A percentile compares a stretch with the other conserved stretches of the same genome.
Evolutionary conservation across 768 basidiomycete species (phyloP).

Genomic region (Mycena sanguinolenta): DNA sequence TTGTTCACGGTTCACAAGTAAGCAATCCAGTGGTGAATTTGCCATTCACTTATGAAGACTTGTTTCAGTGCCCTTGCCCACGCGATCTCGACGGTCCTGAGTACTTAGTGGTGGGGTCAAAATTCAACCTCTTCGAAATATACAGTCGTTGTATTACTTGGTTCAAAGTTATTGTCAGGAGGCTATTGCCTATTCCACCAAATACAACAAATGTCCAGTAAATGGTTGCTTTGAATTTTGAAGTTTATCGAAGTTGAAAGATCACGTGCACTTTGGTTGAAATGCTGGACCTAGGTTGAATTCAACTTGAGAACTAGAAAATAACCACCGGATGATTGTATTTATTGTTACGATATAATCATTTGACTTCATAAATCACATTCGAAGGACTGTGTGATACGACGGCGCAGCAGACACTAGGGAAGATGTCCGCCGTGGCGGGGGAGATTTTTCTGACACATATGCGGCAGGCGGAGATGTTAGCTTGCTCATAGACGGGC

Average conservation of each 20-base stretch:
- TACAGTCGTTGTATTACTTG: too few species aligned
- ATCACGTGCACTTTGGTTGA: not conserved
- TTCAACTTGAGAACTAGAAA: not conserved
- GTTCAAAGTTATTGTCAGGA: too few species aligned
- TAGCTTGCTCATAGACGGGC: not conserved
- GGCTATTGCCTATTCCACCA: too few species aligned
- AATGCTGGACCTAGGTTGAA: too few species aligned
- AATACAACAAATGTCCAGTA: too few species aligned
- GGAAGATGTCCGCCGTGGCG: not conserved
- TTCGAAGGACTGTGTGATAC: slow-evolving; percentile 15
- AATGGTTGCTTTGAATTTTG: too few species aligned
- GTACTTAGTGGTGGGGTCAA: slow-evolving; percentile 42
- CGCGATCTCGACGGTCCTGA: slow-evolving; percentile 61
- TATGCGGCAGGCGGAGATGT: not conserved
- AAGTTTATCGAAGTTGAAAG: not conserved
- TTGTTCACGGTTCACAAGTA: slow-evolving; percentile 75
- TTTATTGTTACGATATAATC: not conserved
- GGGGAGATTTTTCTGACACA: not conserved
- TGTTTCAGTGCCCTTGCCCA: slow-evolving; percentile 61
- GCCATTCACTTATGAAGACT: not conserved
- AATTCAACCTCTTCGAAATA: not conserved
- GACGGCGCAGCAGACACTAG: slow-evolving; percentile 24
- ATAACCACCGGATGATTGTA: not conserved
- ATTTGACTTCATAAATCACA: not conserved
- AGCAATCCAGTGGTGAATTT: not conserved